A percentile compares a stretch with the other conserved stretches of the same genome.
Evolutionary conservation across 139 green algal species (phyloP).

Genomic region (Micromonas pusilla): DNA sequence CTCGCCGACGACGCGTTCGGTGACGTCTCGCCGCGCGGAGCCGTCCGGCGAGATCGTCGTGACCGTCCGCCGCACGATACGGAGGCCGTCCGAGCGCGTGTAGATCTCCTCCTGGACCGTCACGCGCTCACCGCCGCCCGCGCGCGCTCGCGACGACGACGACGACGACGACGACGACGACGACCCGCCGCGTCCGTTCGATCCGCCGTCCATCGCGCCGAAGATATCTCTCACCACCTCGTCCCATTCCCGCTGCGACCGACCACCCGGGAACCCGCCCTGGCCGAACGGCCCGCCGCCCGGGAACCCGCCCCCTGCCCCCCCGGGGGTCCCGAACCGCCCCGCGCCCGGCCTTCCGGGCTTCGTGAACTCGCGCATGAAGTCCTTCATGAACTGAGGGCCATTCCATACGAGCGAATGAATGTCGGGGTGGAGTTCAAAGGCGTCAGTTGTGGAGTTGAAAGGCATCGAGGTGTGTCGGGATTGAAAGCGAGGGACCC

Average conservation of each 20-base stretch:
- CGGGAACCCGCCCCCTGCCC: background rate
- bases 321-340: background rate
- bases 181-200: background rate
- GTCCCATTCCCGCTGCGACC: background rate
- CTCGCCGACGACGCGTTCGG: background rate
- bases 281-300: background rate
- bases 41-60: background rate
- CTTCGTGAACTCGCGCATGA: constrained; percentile 10
- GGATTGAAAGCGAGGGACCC: no score
- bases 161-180: background rate
- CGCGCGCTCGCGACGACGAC: background rate
- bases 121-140: background rate
- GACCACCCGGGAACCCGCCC: background rate
- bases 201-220: background rate
- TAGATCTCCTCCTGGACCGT: background rate
- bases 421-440: no score
- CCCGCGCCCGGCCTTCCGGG: background rate
- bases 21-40: background rate
- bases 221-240: background rate
- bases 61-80: background rate
- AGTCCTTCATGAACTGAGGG: background rate
- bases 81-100: background rate
- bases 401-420: no score
- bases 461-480: no score
- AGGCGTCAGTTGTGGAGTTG: no score